Evolutionary conservation across 2,329 filamentous ascomycete species (phyloP).

Genomic region (Alternaria infectoria): DNA sequence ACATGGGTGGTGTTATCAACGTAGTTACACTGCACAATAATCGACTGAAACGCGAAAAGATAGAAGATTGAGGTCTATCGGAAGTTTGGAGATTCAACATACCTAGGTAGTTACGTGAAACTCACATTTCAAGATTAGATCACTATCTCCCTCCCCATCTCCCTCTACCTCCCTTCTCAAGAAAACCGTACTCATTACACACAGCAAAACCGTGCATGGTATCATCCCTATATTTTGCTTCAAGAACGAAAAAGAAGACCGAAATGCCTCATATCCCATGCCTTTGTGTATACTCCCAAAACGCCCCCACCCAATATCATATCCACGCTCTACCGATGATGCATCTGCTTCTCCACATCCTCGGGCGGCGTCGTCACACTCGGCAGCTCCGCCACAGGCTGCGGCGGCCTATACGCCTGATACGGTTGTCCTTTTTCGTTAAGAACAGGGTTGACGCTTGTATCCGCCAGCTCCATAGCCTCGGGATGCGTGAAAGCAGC

Average conservation of each 20-base stretch:
- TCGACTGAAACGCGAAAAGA: background rate
- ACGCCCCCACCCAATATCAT: background rate
- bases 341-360: constrained; percentile 28
- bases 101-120: too few species aligned
- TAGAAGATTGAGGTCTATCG: too few species aligned
- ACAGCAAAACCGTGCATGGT: background rate
- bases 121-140: background rate
- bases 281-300: background rate
- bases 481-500: constrained; percentile 1
- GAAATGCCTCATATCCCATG: background rate
- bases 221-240: background rate
- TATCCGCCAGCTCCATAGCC: constrained; percentile 24
- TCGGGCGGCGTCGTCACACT: constrained; percentile 29
- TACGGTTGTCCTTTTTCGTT: constrained; percentile 26
- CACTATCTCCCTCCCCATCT: background rate
- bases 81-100: too few species aligned
- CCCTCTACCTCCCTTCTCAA: too few species aligned
- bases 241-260: background rate
- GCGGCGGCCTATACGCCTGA: constrained; percentile 35
- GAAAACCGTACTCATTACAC: background rate
- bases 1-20: background rate
- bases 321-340: background rate
- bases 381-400: constrained; percentile 23
- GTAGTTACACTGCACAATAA: background rate
- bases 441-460: constrained; percentile 21